Evolutionary conservation across 805 yeast genomes (phyloP).

Genomic region (Starmerella sp.): DNA sequence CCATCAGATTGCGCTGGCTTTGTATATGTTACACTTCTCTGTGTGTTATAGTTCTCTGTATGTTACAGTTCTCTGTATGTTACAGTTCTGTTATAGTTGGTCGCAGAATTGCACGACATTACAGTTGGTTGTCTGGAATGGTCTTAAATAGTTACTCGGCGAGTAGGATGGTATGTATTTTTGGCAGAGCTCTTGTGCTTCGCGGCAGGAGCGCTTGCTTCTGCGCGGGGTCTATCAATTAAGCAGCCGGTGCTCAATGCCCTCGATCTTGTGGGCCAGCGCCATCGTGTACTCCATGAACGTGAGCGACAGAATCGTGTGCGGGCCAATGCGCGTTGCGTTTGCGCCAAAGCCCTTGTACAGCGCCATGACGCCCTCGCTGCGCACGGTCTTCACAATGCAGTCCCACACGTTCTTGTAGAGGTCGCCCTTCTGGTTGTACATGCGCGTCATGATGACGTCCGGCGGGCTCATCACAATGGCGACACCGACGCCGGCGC

Average conservation of each 20-base stretch:
- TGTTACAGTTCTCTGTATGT: too few species aligned
- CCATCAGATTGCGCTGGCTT: too few species aligned
- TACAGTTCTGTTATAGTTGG: too few species aligned
- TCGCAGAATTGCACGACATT: too few species aligned
- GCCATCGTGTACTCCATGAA: constrained; percentile 94
- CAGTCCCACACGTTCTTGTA: constrained; percentile 87
- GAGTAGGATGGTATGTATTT: too few species aligned
- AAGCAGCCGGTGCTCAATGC: constrained; percentile 21
- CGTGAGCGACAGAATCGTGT: constrained; percentile 72
- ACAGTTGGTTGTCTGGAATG: too few species aligned
- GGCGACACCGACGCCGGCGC: constrained; percentile 86
- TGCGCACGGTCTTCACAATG: constrained; percentile 61
- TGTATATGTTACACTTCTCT: too few species aligned
- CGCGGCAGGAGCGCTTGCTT: not conserved
- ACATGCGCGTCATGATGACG: constrained; percentile 85
- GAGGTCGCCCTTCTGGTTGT: constrained; percentile 82
- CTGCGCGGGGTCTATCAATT: not conserved
- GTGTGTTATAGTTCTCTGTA: too few species aligned
- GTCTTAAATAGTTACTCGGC: too few species aligned
- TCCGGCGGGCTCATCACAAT: constrained; percentile 97
- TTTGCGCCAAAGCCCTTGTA: constrained; percentile 96
- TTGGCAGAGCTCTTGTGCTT: too few species aligned
- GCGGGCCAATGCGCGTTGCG: constrained; percentile 85
- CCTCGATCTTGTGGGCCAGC: constrained; percentile 37
- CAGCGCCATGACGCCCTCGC: constrained; percentile 78